Evolutionary conservation across 2,329 filamentous ascomycete genomes (phyloP), one percentile per base, ranked within the genome.

Genomic region (Emericellopsis atlantica): DNA sequence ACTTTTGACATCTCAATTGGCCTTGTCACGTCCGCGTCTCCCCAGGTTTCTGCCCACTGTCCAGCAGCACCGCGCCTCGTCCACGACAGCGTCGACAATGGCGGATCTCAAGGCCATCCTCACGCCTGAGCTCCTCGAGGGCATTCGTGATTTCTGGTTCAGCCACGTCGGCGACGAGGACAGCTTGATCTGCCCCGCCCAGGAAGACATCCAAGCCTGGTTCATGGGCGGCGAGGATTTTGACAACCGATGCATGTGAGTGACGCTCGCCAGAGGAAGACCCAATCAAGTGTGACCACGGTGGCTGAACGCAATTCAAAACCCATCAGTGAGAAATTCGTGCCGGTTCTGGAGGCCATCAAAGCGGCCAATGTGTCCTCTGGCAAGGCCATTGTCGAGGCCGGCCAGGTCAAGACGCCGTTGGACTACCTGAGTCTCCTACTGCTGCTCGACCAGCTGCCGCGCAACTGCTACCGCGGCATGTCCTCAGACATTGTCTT

Each of bases 371-470:
- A 49, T 15, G 39, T 53, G 11, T 53, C 50, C 4, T 54, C 57
- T 1, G 54, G 50, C 2, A 40, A 50, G 8, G 51, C 57, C 32
- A 44, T 65, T 37, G 37, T 64, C 29, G 46, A 49, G 6, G 40
- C 51, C 12, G 44, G 52, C 1, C 44, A 50, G 10, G 57, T 55
- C 5, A 40, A 46, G 4, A 43, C 46, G 3, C 51, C 62, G 1
- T 40, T 53, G 6, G 59, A 63, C 46, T 64, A 59, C 55, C 57
- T 82, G 2, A 63, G 65, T 36, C 52, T 81, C 0, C 49, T 76
- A 5, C 48, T 82, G 2, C 61, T 82, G 2, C 64, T 82, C 3
- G 79, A 82, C 46, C 78, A 82, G 50, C 63, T 81, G 34, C 65
- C 77, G 0, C 69, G 79, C 2, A 81, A 82, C 51, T 65, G 74